Evolutionary conservation across 2,329 filamentous ascomycete genomes (phyloP).

Genomic region (Penicillium decumbens): DNA sequence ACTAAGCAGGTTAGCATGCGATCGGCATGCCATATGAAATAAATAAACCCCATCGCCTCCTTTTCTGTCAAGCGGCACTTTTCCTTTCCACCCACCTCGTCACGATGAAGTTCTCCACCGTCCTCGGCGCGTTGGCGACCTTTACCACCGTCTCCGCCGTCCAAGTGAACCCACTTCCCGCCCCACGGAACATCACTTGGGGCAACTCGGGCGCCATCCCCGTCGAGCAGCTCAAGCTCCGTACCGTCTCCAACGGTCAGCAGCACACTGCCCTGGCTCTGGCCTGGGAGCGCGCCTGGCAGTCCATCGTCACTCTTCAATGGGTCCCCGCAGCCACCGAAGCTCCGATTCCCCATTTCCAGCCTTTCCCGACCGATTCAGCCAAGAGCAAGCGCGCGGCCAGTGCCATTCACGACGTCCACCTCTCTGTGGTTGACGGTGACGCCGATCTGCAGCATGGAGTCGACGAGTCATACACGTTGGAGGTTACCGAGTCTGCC

Average conservation of each 20-base stretch:
- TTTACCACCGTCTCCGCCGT: constrained; percentile 44
- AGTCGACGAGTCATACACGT: constrained; percentile 55
- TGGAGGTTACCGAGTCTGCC: constrained; percentile 42
- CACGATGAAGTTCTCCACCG: constrained; percentile 27
- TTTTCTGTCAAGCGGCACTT: not conserved
- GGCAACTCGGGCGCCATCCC: constrained; percentile 48
- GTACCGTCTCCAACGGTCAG: constrained; percentile 27
- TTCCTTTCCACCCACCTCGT: constrained; percentile 5
- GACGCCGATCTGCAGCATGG: constrained; percentile 51
- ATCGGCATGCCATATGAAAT: constrained; percentile 14
- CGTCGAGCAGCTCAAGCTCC: constrained; percentile 40
- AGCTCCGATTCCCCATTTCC: constrained; percentile 48
- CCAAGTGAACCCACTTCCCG: constrained; percentile 52
- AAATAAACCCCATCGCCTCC: constrained; percentile 13
- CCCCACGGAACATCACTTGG: constrained; percentile 52
- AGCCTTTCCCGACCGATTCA: constrained; percentile 48
- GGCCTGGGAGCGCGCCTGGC: constrained; percentile 50
- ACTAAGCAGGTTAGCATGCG: constrained; percentile 13
- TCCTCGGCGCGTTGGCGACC: constrained; percentile 29
- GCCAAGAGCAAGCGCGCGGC: constrained; percentile 30
- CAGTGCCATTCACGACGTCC: constrained; percentile 40
- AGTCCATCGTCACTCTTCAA: constrained; percentile 47
- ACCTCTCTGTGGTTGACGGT: constrained; percentile 45
- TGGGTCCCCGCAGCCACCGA: constrained; percentile 54
- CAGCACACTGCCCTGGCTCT: constrained; percentile 36